Evolutionary conservation across 352 stramenopile species (phyloP).

Genomic region (Phytophthora multivora): DNA sequence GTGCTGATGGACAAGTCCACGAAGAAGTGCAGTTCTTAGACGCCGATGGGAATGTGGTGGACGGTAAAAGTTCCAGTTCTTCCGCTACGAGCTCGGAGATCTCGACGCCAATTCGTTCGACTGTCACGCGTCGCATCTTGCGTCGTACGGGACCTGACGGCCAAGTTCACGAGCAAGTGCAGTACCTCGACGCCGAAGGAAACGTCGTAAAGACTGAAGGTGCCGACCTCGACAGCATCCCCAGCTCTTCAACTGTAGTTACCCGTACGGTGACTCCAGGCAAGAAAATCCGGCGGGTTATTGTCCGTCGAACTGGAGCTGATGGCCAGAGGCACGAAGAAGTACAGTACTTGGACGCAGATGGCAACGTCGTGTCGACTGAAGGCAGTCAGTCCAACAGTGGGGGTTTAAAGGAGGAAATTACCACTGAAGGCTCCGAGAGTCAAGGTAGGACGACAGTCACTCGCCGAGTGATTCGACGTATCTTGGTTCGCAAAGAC

Average conservation of each 20-base stretch:
- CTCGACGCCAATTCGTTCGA: neutral
- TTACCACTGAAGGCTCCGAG: slow-evolving; percentile 5
- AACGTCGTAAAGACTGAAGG: slow-evolving; percentile 15
- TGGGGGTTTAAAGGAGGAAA: slow-evolving; percentile 9
- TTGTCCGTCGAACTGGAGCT: slow-evolving; percentile 25
- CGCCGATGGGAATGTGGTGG: slow-evolving; percentile 25
- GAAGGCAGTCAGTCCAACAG: neutral
- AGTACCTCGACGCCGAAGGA: slow-evolving; percentile 10
- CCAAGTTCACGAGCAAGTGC: neutral
- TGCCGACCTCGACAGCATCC: neutral
- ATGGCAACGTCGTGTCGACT: slow-evolving; percentile 18
- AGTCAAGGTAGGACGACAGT: slow-evolving; percentile 11
- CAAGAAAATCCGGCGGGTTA: slow-evolving; percentile 22
- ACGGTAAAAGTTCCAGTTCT: slow-evolving; percentile 13
- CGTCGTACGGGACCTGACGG: neutral
- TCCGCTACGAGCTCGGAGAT: neutral
- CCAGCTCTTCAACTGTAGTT: slow-evolving; percentile 5
- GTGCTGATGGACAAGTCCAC: slow-evolving; percentile 17
- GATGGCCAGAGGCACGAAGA: slow-evolving; percentile 26
- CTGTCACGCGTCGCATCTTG: slow-evolving; percentile 1
- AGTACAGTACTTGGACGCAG: slow-evolving; percentile 28
- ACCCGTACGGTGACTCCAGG: slow-evolving; percentile 23
- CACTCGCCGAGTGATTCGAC: slow-evolving; percentile 22
- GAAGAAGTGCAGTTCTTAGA: slow-evolving; percentile 29
- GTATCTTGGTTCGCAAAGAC: slow-evolving; percentile 20